Base-by-base conservation (phyloP, 805 yeast genomes). In the Crinitomyces ghanaensis region DNA sequence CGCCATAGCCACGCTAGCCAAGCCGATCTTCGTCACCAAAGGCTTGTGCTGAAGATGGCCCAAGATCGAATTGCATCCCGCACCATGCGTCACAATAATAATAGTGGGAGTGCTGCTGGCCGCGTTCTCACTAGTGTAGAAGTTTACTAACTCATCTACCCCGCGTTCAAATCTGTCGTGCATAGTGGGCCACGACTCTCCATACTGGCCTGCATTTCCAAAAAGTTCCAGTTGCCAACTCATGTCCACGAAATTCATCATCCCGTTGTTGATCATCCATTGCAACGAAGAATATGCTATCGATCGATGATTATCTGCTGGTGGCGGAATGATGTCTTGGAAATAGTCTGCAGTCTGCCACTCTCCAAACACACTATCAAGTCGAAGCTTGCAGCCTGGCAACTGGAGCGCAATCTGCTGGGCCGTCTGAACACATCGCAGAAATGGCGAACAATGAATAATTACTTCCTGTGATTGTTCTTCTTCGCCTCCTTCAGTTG, bases 331-430 rank as follows among this genome's bases (percentile, higher is more conserved):
- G 6, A 46, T 46, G 23, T 42, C 39, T 5, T 46, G 33, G 37
- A 51, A 59, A 40, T 59, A 59, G 41, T 56, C 63, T 5, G 57
- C 51, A 2, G 56, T 53, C 36, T 53, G 51, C 62, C 62, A 59
- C 34, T 59, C 63, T 16, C 64, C 63, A 21, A 58, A 45, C 19
- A 47, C 55, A 5, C 53, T 37, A 39, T 51, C 57, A 27, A 58
- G 24, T 6, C 53, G 45, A 30, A 16, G 26, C 13, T 14, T 21
- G 12, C 19, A 14, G 20, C 21, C 21, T 20, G 19, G 22, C 18
- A 49, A 32, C 19, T 25, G 31, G 31, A 40, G 32, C 11, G 54
- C 59, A 11, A 58, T 40, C 18, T 38, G 34, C 12, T 38, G 35
- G 2, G 62, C 56, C 2, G 63, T 59, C 36, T 55, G 55, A 6